A percentile compares a stretch with the other conserved stretches of the same genome.
Evolutionary conservation across 2,329 filamentous ascomycete species (phyloP).

Genomic region (Tolypocladium sp.): DNA sequence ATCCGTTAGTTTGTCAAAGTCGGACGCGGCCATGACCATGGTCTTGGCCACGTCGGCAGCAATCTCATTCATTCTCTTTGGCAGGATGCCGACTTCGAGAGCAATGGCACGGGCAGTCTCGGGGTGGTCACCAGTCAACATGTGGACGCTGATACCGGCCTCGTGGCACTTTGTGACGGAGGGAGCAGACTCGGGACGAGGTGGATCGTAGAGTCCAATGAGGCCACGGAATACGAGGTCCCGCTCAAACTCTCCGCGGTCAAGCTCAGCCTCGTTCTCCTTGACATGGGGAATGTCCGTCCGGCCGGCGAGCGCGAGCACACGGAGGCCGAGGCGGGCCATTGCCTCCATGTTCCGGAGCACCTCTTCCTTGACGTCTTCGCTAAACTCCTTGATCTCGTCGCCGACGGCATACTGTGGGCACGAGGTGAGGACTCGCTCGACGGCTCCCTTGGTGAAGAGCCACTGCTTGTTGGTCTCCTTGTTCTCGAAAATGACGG

Average conservation of each 20-base stretch:
- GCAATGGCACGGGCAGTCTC: constrained; percentile 58
- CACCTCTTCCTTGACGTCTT: constrained; percentile 45
- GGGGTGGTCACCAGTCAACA: constrained; percentile 63
- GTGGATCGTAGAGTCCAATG: constrained; percentile 65
- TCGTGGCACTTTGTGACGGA: constrained; percentile 49
- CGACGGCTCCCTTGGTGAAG: constrained; percentile 61
- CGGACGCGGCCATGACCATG: constrained; percentile 58
- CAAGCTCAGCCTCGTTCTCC: constrained; percentile 29
- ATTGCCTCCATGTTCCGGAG: constrained; percentile 61
- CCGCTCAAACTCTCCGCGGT: constrained; percentile 49
- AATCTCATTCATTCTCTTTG: constrained; percentile 37
- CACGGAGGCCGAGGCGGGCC: constrained; percentile 57
- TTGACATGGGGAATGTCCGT: constrained; percentile 25
- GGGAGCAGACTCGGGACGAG: constrained; percentile 55
- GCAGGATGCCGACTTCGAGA: constrained; percentile 53
- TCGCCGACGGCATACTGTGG: constrained; percentile 36
- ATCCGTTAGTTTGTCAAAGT: constrained; percentile 58
- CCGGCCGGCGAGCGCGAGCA: constrained; percentile 55
- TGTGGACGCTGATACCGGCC: constrained; percentile 56
- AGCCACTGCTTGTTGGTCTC: constrained; percentile 32
- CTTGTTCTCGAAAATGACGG: constrained; percentile 50
- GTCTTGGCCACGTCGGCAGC: constrained; percentile 44
- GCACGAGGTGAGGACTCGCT: constrained; percentile 58
- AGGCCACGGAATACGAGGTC: constrained; percentile 59
- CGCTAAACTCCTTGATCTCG: constrained; percentile 36